Conservation (phyloP, 2,329 filamentous ascomycete genomes). For the Rachicladosporium sp. region DNA sequence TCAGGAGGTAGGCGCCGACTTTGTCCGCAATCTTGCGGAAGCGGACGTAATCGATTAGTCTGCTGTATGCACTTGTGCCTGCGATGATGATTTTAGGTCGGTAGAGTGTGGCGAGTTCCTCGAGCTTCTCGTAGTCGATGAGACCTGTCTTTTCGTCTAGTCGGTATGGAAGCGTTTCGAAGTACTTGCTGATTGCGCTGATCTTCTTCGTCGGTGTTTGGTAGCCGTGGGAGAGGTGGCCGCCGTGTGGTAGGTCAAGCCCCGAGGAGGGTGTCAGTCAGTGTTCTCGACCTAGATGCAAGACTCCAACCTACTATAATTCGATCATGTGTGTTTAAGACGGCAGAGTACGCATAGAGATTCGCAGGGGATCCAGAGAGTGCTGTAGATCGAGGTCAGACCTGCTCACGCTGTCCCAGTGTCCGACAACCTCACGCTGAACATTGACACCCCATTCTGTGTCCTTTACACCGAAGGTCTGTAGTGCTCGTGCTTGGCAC, state of each 20-base stretch:
- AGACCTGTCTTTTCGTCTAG: slow-evolving; percentile 80
- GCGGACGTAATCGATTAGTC: slow-evolving; percentile 85
- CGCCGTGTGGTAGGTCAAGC: slow-evolving; percentile 84
- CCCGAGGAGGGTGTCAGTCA: slow-evolving; percentile 31
- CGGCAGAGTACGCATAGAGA: slow-evolving; percentile 92
- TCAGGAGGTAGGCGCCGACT: slow-evolving; percentile 79
- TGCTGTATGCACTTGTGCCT: slow-evolving; percentile 89
- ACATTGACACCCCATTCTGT: slow-evolving; percentile 96
- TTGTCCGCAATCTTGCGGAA: slow-evolving; percentile 89
- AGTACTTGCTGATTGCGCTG: slow-evolving; percentile 97
- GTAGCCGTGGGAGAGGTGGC: slow-evolving; percentile 93
- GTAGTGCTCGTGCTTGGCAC: slow-evolving; percentile 79
- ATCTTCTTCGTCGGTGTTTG: slow-evolving; percentile 96
- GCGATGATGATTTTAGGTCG: slow-evolving; percentile 92
- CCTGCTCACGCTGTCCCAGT: background rate
- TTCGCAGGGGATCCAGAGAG: slow-evolving; percentile 75
- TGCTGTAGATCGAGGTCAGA: slow-evolving; percentile 11
- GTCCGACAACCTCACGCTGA: slow-evolving; percentile 48
- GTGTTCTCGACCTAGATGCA: too few relatives aligned
- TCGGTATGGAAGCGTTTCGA: slow-evolving; percentile 92
- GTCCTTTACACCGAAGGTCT: slow-evolving; percentile 71
- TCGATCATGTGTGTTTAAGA: slow-evolving; percentile 90
- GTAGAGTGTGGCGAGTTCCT: slow-evolving; percentile 77
- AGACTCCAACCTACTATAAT: slow-evolving; percentile 49
- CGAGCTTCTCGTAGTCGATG: slow-evolving; percentile 89